phyloP scores from a whole-genome alignment of 805 yeast species.

The Barnettozyma pratensis region DNA sequence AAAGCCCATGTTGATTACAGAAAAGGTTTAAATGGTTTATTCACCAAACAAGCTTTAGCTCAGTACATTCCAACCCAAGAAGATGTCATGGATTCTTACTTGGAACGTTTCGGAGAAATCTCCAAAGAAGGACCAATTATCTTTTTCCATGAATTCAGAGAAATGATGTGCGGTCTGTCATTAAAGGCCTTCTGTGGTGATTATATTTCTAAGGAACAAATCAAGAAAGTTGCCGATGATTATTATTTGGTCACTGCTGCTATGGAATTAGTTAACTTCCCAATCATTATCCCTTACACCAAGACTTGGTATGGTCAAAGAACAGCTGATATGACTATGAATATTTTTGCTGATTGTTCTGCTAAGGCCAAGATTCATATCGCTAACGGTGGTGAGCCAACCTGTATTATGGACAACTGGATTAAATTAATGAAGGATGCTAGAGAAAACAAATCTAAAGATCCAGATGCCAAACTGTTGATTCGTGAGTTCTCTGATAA shows the following conservation, averaged over 20 bases:
- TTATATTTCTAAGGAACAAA: conserved; percentile 88
- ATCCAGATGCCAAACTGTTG: conserved; percentile 49
- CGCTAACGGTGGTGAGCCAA: conserved; percentile 69
- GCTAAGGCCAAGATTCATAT: conserved; percentile 79
- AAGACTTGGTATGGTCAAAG: conserved; percentile 97
- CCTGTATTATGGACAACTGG: conserved; percentile 96
- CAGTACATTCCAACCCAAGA: conserved; percentile 84
- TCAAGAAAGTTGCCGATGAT: conserved; percentile 84
- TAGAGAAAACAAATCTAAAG: conserved; percentile 39
- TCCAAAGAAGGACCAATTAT: conserved; percentile 63
- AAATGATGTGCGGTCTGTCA: conserved; percentile 90
- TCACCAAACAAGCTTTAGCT: conserved; percentile 78
- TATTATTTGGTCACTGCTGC: conserved; percentile 93
- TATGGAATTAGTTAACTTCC: conserved; percentile 94
- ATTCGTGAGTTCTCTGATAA: conserved; percentile 81
- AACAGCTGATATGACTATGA: conserved; percentile 93
- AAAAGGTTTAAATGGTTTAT: conserved; percentile 82
- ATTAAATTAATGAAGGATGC: conserved; percentile 78
- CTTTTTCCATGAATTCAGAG: conserved; percentile 92
- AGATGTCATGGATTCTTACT: conserved; percentile 74
- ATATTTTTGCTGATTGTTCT: conserved; percentile 84
- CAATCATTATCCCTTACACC: conserved; percentile 91
- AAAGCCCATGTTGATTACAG: conserved; percentile 93
- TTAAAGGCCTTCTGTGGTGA: conserved; percentile 94
- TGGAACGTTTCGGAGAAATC: conserved; percentile 55